Evolutionary conservation across 2,329 filamentous ascomycete species (phyloP), one percentile per base, ranked within the genome.

Genomic region (Aspergillus sp.): DNA sequence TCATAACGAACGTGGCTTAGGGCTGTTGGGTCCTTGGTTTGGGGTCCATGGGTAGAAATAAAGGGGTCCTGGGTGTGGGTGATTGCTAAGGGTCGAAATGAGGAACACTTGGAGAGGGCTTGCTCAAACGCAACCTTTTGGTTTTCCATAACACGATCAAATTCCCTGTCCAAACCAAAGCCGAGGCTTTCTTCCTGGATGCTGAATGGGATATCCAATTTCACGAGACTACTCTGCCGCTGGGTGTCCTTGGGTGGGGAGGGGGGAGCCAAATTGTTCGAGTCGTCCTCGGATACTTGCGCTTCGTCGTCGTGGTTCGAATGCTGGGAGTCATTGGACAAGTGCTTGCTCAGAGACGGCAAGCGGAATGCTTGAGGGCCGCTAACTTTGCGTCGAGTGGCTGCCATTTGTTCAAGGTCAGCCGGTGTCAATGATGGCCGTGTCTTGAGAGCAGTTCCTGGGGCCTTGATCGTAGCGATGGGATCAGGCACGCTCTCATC

Each of bases 141-240:
- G 66, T 85, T 81, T 73, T 96, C 90, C 60, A 97, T 94, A 48
- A 97, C 88, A 51, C 91, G 82, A 62, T 97, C 90, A 69, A 97
- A 96, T 66, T 96, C 93, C 60, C 87, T 82, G 61, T 95, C 89
- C 41, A 97, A 80, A 54, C 89, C 91, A 53, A 95, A 83, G 52
- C 88, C 88, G 47, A 93, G 78, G 62, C 68, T 67, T 51, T 91
- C 89, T 42, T 81, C 75, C 43, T 75, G 74, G 30, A 75, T 72
- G 54, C 90, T 83, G 56, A 94, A 73, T 6, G 89, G 88, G 53
- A 96, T 79, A 60, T 93, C 90, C 44, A 89, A 80, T 60, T 88
- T 86, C 68, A 90, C 85, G 58, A 90, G 82, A 68, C 86, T 90
- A 41, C 83, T 80, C 55, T 86, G 79, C 43, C 86, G 79, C 46